A percentile compares a stretch with the other conserved stretches of the same genome.
Conservation (phyloP, 2,329 filamentous ascomycete genomes). For the Botrytis tulipae region DNA sequence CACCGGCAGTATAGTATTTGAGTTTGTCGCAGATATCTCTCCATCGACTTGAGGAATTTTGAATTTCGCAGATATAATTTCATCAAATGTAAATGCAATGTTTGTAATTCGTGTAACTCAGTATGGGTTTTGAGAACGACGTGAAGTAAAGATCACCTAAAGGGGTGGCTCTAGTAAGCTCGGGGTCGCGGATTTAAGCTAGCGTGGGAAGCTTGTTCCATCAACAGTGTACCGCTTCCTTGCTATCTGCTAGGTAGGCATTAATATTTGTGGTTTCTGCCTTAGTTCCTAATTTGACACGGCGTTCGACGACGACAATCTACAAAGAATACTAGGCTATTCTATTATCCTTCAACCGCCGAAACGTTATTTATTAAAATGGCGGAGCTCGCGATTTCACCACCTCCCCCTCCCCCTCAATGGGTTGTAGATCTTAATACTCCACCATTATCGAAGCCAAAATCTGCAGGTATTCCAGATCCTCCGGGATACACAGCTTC, state of each 20-base stretch:
- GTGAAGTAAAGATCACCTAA: constrained; percentile 19
- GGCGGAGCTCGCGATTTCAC: constrained; percentile 19
- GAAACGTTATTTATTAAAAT: not conserved
- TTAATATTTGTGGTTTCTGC: not conserved
- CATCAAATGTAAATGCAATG: constrained; percentile 8
- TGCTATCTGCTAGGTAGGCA: not conserved
- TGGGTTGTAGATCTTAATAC: constrained; percentile 83
- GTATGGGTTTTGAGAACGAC: constrained; percentile 20
- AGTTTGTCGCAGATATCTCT: constrained; percentile 25
- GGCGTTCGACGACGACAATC: not conserved
- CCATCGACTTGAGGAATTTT: constrained; percentile 28
- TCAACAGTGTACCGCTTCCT: not conserved
- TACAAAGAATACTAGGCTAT: not conserved
- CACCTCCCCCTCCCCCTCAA: constrained; percentile 57
- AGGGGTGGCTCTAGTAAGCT: constrained; percentile 23
- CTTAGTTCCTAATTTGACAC: not conserved
- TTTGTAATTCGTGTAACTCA: constrained; percentile 20
- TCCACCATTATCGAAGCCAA: constrained; percentile 64
- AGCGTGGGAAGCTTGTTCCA: constrained; percentile 18
- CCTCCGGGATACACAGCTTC: constrained; percentile 75
- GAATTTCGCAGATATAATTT: constrained; percentile 17
- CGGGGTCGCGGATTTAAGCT: constrained; percentile 20
- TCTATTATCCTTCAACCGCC: not conserved
- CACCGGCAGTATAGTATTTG: constrained; percentile 29
- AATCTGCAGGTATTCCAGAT: constrained; percentile 69